Evolutionary conservation across 2,329 filamentous ascomycete genomes (phyloP).

Genomic region (Xylaria polymorpha): DNA sequence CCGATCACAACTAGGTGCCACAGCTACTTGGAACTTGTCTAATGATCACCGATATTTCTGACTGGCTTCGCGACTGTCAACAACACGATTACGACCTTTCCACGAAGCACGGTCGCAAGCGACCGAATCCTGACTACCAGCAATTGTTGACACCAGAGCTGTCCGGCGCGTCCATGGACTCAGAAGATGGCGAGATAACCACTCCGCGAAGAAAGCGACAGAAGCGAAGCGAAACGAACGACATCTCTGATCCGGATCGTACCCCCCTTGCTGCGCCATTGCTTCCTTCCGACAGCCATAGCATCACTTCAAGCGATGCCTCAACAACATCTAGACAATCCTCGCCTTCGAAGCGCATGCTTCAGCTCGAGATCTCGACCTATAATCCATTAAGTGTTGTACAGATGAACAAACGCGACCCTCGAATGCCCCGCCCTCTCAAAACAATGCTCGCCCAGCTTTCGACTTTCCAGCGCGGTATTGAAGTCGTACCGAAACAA

Average conservation of each 20-base stretch:
- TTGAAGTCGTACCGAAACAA: constrained; percentile 12
- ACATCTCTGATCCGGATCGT: constrained; percentile 1
- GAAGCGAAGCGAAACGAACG: neutral
- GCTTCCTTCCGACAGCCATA: neutral
- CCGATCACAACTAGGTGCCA: constrained; percentile 7
- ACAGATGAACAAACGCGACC: constrained; percentile 4
- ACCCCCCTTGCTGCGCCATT: constrained; percentile 2
- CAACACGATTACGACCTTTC: neutral
- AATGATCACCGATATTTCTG: constrained; percentile 4
- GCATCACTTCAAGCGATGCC: constrained; percentile 11
- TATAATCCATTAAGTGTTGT: constrained; percentile 7
- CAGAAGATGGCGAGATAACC: neutral
- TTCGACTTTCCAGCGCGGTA: constrained; percentile 5
- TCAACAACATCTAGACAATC: constrained; percentile 2
- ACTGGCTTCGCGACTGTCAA: constrained; percentile 7
- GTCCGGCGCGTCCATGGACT: constrained; percentile 1
- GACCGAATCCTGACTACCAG: neutral
- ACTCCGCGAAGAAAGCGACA: constrained; percentile 3
- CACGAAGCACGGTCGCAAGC: neutral
- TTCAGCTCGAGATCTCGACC: constrained; percentile 8
- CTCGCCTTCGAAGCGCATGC: constrained; percentile 11
- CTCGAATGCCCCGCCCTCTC: constrained; percentile 15
- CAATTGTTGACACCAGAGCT: neutral
- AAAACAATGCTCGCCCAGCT: constrained; percentile 14
- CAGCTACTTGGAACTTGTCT: constrained; percentile 2